These are phyloP conservation scores for Chaetomiaceae sp. DNA, from an alignment of 2,329 filamentous ascomycete species.

Conservation along the genomic window DNA sequence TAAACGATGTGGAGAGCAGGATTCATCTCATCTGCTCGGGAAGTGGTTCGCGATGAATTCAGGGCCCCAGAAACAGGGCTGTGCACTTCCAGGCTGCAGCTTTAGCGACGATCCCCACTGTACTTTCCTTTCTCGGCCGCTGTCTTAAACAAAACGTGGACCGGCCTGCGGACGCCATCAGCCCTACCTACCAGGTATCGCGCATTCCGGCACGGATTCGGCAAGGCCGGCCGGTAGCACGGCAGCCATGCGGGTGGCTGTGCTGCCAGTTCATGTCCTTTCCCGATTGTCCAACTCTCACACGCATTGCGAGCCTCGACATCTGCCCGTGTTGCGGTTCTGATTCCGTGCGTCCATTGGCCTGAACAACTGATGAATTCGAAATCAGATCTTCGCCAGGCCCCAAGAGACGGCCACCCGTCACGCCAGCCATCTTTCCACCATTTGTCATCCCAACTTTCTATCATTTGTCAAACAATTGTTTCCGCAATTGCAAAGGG, in stretches of 20 bases:
- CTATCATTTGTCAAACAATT: too few species aligned
- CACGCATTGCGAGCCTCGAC: too few species aligned
- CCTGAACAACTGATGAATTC: too few species aligned
- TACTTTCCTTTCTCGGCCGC: background rate
- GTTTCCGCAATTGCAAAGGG: background rate
- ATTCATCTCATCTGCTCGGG: background rate
- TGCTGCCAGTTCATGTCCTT: background rate
- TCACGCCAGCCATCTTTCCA: background rate
- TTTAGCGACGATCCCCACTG: background rate
- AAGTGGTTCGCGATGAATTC: conserved; percentile 2
- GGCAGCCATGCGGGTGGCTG: background rate
- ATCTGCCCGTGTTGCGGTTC: too few species aligned
- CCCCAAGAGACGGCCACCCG: too few species aligned
- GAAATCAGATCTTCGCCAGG: too few species aligned
- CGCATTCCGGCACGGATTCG: background rate
- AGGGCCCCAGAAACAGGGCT: conserved; percentile 2
- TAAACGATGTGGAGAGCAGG: background rate
- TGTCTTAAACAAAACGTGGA: background rate
- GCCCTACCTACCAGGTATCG: conserved; percentile 11
- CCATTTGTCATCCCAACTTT: background rate
- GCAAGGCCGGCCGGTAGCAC: background rate
- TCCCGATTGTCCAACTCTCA: too few species aligned
- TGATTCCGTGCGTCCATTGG: too few species aligned
- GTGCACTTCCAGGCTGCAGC: conserved; percentile 5
- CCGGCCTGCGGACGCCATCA: conserved; percentile 10